phyloP scores from a whole-genome alignment of 1,284 basidiomycete species.

The Cutaneotrichosporon cutaneum region DNA sequence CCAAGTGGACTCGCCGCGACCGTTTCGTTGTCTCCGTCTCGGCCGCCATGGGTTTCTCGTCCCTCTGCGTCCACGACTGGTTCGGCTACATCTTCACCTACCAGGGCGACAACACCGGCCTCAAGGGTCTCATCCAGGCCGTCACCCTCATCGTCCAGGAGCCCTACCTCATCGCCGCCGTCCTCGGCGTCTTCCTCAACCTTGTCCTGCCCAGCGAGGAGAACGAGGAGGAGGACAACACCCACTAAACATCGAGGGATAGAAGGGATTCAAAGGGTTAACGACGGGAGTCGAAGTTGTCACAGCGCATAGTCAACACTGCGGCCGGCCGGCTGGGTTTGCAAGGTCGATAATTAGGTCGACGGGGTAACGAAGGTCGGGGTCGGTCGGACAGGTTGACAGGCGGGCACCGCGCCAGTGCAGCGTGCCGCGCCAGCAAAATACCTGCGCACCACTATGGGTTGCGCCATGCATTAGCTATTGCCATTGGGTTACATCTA shows the following conservation, averaged over 20 bases:
- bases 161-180: constrained; percentile 47
- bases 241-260: neutral
- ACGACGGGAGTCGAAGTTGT: neutral
- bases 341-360: neutral
- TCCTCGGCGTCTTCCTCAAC: constrained; percentile 36
- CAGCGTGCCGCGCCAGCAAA: neutral
- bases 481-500: neutral
- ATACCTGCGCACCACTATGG: neutral
- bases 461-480: neutral
- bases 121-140: constrained; percentile 72
- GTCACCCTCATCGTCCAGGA: constrained; percentile 77
- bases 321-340: too few relatives aligned
- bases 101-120: constrained; percentile 59
- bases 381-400: neutral
- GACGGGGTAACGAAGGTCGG: neutral
- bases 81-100: constrained; percentile 45
- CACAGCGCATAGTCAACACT: neutral
- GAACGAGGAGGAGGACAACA: neutral
- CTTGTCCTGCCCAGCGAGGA: neutral
- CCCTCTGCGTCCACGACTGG: constrained; percentile 54
- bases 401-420: neutral
- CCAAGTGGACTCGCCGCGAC: constrained; percentile 67
- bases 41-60: constrained; percentile 71
- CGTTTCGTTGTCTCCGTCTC: constrained; percentile 70
- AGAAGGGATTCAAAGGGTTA: neutral